Base-by-base conservation (phyloP, 2,329 filamentous ascomycete genomes). In the Hypoxylon sp. region DNA sequence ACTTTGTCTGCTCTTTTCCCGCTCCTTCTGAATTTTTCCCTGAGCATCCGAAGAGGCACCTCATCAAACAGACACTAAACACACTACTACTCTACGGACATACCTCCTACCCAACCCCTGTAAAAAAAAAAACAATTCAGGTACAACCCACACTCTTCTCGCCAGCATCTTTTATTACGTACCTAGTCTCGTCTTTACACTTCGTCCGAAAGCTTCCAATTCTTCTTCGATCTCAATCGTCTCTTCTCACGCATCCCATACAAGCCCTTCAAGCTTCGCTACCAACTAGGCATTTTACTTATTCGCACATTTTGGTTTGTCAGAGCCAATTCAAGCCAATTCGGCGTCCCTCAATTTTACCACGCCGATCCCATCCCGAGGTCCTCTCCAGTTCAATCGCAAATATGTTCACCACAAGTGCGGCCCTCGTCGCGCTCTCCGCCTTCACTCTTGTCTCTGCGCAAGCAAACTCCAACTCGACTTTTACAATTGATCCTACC, bases 401-500 rank as follows among this genome's bases (percentile, higher is more conserved):
- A 60, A 73, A 59, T 54, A 77, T 77, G 75, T 71, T 76, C 62
- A 61, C 62, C 61, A 53, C 65, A 68, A 76, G 77, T 68, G 67
- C 78, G 65, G 75, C 80, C 64, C 64, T 82, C 69, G 71, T 81
- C 70, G 80, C 81, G 74, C 76, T 85, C 69, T 84, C 83, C 70
- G 77, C 80, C 66, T 70, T 81, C 68, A 75, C 78, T 61, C 73
- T 78, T 63, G 81, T 80, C 68, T 80, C 78, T 65, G 82, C 82
- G 52, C 79, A 81, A 65, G 76, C 77, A 47, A 72, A 78, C 59
- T 76, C 74, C 30, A 76, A 76, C 68, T 76, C 74, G 57, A 82
- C 81, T 76, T 85, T 82, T 73, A 82, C 77, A 55, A 81, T 87
- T 66, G 71, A 84, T 70, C 75, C 81, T 27, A 71, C 48, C 67